phyloP scores from a whole-genome alignment of 2,329 filamentous ascomycete genomes.

The Trichothecium roseum region DNA sequence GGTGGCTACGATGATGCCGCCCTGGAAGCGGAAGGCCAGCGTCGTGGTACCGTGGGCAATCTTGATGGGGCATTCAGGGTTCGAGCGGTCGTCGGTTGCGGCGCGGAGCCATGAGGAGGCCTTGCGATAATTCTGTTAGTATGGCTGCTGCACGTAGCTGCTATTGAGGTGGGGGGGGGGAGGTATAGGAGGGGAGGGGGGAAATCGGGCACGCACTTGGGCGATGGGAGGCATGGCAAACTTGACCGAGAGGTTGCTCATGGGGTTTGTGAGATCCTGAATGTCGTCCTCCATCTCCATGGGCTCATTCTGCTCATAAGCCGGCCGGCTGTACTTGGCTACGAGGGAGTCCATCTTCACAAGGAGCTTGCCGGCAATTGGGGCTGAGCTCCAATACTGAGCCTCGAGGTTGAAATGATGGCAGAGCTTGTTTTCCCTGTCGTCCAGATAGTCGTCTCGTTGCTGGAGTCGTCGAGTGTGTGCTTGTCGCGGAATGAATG shows the following conservation, averaged over 20 bases:
- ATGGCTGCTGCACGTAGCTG: not conserved
- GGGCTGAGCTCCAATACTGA: no score
- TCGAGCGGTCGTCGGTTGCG: conserved; percentile 93
- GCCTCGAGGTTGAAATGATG: no score
- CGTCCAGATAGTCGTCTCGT: no score
- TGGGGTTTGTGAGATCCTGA: conserved; percentile 61
- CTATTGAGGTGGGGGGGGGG: not conserved
- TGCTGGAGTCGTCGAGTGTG: not conserved
- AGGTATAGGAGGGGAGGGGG: not conserved
- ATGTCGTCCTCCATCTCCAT: conserved; percentile 64
- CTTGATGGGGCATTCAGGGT: conserved; percentile 97
- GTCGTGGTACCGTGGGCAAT: conserved; percentile 98
- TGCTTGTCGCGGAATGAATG: conserved; percentile 1
- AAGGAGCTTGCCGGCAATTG: conserved; percentile 6
- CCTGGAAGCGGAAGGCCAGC: conserved; percentile 94
- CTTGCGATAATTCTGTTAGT: conserved; percentile 30
- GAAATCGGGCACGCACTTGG: conserved; percentile 49
- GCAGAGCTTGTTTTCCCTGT: not conserved
- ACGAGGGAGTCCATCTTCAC: conserved; percentile 84
- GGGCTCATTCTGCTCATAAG: conserved; percentile 61
- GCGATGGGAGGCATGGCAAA: conserved; percentile 92
- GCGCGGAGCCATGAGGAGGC: conserved; percentile 91
- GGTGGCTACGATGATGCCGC: conserved; percentile 95
- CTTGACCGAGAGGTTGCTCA: conserved; percentile 74
- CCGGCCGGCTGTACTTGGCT: conserved; percentile 76